These are phyloP conservation scores for carrot (Daucus carota) DNA, from an alignment of 129 eudicot species.

Conservation along the genomic window DH1_v3.0 NC_030385.2:37287501-37288000, in stretches of 20 bases:
- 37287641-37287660: background rate
- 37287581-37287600: background rate
- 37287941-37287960: no score
- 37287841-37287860: background rate
- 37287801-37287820: background rate
- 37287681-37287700: background rate
- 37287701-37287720: background rate
- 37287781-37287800: background rate
- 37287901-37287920: no score
- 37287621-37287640: background rate
- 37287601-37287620: background rate
- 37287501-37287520: background rate
- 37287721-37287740: background rate
- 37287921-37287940: no score
- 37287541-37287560: background rate
- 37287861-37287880: no score
- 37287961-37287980: no score
- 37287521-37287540: background rate
- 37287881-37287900: no score
- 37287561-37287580: background rate
- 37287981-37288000: no score
- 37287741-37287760: background rate
- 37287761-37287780: background rate
- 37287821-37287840: background rate
- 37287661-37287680: background rate